These are phyloP conservation scores for Phytopythium oedochilum DNA, from an alignment of 352 stramenopile species.

Conservation along the genomic window DNA sequence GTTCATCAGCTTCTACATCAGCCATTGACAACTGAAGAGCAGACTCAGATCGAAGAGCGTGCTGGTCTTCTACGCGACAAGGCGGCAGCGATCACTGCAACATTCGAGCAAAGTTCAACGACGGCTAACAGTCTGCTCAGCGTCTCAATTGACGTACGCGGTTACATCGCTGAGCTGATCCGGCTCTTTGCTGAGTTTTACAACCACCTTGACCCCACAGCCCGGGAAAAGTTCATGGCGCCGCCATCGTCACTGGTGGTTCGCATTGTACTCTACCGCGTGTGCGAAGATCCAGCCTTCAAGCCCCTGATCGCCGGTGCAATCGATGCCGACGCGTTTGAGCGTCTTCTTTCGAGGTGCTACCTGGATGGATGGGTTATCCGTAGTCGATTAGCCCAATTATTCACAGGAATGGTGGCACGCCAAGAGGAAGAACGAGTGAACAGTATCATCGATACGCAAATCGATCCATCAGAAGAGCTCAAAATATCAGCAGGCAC, in stretches of 20 bases:
- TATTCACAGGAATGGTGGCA: no score
- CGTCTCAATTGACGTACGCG: background rate
- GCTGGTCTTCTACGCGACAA: slow-evolving; percentile 6
- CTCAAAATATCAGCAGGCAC: no score
- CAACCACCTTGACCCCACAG: slow-evolving; percentile 1
- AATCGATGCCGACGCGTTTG: slow-evolving; percentile 16
- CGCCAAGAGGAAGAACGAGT: background rate
- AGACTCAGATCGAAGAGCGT: slow-evolving; percentile 11
- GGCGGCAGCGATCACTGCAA: slow-evolving; percentile 10
- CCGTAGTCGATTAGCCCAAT: background rate
- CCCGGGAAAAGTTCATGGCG: slow-evolving; percentile 12
- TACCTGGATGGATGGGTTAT: slow-evolving; percentile 25
- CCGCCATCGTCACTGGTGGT: slow-evolving; percentile 15
- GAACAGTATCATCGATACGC: background rate
- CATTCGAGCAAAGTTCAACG: slow-evolving; percentile 12
- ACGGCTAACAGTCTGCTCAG: slow-evolving; percentile 5
- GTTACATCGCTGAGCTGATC: slow-evolving; percentile 7
- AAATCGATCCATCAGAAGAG: background rate
- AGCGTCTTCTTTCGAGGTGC: slow-evolving; percentile 14
- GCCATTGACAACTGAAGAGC: slow-evolving; percentile 8
- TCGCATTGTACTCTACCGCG: slow-evolving; percentile 14
- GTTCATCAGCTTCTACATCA: background rate
- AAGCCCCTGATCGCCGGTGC: slow-evolving; percentile 5
- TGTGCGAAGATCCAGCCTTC: slow-evolving; percentile 1
- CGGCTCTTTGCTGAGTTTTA: slow-evolving; percentile 10